Conservation (phyloP, 192 early-diverging fungal genomes). For the Funneliformis mosseae region DNA sequence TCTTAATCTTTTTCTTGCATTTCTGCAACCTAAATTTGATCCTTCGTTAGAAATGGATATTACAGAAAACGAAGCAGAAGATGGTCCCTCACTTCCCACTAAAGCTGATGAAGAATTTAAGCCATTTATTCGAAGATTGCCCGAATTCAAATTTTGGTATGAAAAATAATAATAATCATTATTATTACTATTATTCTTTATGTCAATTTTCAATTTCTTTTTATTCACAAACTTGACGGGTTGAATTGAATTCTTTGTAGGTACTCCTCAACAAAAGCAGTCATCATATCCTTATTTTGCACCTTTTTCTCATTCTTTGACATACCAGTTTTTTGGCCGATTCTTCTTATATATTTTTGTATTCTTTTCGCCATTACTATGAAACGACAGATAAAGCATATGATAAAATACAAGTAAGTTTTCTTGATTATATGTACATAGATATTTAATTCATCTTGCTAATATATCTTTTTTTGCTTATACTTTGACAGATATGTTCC, state of each 20-base stretch:
- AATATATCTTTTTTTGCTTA: background rate
- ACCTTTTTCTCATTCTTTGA: conserved; percentile 89
- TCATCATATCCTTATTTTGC: conserved; percentile 81
- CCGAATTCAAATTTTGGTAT: conserved; percentile 99
- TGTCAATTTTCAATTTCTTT: background rate
- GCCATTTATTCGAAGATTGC: conserved; percentile 94
- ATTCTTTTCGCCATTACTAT: conserved; percentile 94
- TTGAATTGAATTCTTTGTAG: conserved; percentile 47
- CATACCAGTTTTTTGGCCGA: conserved; percentile 99
- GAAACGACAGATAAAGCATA: conserved; percentile 95
- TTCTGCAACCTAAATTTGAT: conserved; percentile 96
- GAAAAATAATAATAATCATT: conserved; percentile 10
- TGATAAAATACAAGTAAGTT: conserved; percentile 81
- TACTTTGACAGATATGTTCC: conserved; percentile 68
- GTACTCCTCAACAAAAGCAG: conserved; percentile 81
- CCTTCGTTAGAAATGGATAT: conserved; percentile 79
- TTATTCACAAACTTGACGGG: too few relatives aligned
- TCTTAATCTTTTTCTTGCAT: conserved; percentile 92
- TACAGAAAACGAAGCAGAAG: conserved; percentile 64
- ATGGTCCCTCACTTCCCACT: conserved; percentile 73
- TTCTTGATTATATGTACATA: background rate
- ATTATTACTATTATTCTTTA: background rate
- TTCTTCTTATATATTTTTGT: conserved; percentile 94
- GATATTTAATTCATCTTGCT: background rate
- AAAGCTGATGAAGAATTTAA: conserved; percentile 93